These are phyloP conservation scores for Neonectria magnoliae DNA, from an alignment of 2,329 filamentous ascomycete genomes.

Conservation along the genomic window DNA sequence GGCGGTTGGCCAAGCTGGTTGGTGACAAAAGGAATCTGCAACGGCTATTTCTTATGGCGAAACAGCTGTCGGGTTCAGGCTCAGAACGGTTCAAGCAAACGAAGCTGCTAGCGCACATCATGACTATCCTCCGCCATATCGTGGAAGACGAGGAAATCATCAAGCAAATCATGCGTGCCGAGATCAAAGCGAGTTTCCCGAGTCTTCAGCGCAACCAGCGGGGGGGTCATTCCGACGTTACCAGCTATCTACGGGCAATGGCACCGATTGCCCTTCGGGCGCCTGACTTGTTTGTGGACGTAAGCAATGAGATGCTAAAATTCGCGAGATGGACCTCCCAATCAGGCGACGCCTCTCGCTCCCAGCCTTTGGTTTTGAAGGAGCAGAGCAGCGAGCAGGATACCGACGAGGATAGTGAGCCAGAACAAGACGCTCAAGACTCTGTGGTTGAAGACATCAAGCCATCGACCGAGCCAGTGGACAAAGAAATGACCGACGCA, in stretches of 20 bases:
- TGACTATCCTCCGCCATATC: conserved; percentile 90
- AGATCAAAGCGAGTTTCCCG: conserved; percentile 84
- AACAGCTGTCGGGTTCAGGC: conserved; percentile 84
- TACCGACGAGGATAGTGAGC: conserved; percentile 24
- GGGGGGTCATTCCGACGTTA: conserved; percentile 70
- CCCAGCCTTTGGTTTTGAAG: conserved; percentile 55
- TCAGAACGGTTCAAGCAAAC: conserved; percentile 75
- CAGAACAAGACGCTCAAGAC: conserved; percentile 26
- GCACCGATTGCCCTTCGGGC: conserved; percentile 83
- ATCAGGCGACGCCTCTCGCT: conserved; percentile 46
- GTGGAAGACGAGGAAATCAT: conserved; percentile 93
- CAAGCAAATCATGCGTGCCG: conserved; percentile 89
- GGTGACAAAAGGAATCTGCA: conserved; percentile 91
- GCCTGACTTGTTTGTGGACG: conserved; percentile 86
- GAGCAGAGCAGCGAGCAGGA: conserved; percentile 43
- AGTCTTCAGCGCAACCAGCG: conserved; percentile 60
- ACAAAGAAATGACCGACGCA: conserved; percentile 70
- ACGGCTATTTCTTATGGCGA: conserved; percentile 92
- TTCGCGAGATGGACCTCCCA: conserved; percentile 68
- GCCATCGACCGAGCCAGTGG: conserved; percentile 66
- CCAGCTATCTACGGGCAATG: conserved; percentile 78
- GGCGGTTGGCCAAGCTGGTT: conserved; percentile 77
- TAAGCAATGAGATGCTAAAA: conserved; percentile 86
- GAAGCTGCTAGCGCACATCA: conserved; percentile 69
- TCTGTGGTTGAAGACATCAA: conserved; percentile 59